Percentiles rank a stretch among this genome's conserved stretches.
These are phyloP conservation scores for Cyclotella kingstonii DNA, from an alignment of 108 stramenopile species.

Conservation along the genomic window DNA sequence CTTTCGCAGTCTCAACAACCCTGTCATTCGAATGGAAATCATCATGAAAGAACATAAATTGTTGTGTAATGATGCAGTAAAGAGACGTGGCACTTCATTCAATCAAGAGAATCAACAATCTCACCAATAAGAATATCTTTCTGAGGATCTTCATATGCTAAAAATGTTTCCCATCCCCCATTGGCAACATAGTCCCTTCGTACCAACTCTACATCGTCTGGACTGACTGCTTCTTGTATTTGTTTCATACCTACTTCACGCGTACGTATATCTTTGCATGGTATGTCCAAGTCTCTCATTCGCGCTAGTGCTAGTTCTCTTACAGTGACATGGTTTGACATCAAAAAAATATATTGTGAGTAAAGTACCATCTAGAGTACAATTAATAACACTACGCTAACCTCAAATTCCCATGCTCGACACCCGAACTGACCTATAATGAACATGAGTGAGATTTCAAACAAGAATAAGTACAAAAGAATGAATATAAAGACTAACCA, in stretches of 20 bases:
- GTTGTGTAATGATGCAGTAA: neutral
- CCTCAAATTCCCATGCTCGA: conserved; percentile 91
- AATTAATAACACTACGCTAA: neutral
- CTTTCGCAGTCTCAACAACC: conserved; percentile 70
- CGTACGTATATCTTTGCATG: conserved; percentile 92
- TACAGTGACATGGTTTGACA: neutral
- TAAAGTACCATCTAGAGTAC: neutral
- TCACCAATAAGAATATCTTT: conserved; percentile 88
- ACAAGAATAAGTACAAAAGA: too few relatives aligned
- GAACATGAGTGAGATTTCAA: too few relatives aligned
- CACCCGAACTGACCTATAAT: too few relatives aligned
- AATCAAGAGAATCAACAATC: neutral
- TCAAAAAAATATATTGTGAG: neutral
- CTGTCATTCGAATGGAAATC: conserved; percentile 64
- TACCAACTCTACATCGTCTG: conserved; percentile 92
- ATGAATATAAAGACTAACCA: too few relatives aligned
- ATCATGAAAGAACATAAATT: conserved; percentile 29
- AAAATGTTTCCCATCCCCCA: conserved; percentile 95
- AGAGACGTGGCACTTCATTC: neutral
- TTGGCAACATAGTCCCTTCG: conserved; percentile 92
- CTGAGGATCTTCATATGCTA: conserved; percentile 91
- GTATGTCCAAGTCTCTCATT: conserved; percentile 84
- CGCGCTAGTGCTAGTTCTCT: conserved; percentile 84
- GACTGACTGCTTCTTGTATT: conserved; percentile 85
- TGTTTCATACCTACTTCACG: conserved; percentile 96